These are phyloP conservation scores for Fragaria nilgerrensis DNA, from an alignment of 306 rosid genomes.

Conservation along the genomic window DNA sequence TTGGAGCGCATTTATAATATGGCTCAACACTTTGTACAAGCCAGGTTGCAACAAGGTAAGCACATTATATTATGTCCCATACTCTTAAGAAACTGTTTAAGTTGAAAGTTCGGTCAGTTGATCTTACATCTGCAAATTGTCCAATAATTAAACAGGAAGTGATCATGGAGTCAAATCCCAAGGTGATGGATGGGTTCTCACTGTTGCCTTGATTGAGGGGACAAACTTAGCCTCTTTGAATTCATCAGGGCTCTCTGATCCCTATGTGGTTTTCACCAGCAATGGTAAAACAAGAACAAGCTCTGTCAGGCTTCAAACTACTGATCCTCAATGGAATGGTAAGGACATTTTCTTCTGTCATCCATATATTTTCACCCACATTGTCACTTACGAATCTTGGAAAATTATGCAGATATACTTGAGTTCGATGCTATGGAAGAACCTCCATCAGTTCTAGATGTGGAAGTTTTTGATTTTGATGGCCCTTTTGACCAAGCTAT, in stretches of 20 bases:
- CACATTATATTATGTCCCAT: not conserved
- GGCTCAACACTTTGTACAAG: slow-evolving; percentile 71
- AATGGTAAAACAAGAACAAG: slow-evolving; percentile 88
- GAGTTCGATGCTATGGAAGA: slow-evolving; percentile 97
- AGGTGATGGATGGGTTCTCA: slow-evolving; percentile 91
- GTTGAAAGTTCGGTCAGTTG: slow-evolving; percentile 6
- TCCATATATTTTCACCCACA: not conserved
- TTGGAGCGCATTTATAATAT: slow-evolving; percentile 56
- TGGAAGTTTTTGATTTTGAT: slow-evolving; percentile 84
- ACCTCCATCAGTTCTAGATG: slow-evolving; percentile 81
- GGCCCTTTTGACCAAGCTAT: slow-evolving; percentile 85
- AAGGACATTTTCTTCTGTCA: slow-evolving; percentile 13
- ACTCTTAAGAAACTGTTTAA: slow-evolving; percentile 10
- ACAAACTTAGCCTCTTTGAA: slow-evolving; percentile 59
- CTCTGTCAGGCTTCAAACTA: slow-evolving; percentile 80
- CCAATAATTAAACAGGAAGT: slow-evolving; percentile 49
- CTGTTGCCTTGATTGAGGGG: slow-evolving; percentile 81
- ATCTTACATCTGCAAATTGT: slow-evolving; percentile 12
- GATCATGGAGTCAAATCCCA: slow-evolving; percentile 82
- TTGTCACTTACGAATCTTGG: not conserved
- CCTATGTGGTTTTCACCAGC: slow-evolving; percentile 81
- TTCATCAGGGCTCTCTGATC: slow-evolving; percentile 58
- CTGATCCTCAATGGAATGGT: slow-evolving; percentile 91
- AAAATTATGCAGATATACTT: slow-evolving; percentile 63
- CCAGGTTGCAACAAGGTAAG: slow-evolving; percentile 71